Evolutionary conservation across 495 filamentous ascomycete species (phyloP), one percentile per base, ranked within the genome.

Genomic region (Podospora appendiculata): DNA sequence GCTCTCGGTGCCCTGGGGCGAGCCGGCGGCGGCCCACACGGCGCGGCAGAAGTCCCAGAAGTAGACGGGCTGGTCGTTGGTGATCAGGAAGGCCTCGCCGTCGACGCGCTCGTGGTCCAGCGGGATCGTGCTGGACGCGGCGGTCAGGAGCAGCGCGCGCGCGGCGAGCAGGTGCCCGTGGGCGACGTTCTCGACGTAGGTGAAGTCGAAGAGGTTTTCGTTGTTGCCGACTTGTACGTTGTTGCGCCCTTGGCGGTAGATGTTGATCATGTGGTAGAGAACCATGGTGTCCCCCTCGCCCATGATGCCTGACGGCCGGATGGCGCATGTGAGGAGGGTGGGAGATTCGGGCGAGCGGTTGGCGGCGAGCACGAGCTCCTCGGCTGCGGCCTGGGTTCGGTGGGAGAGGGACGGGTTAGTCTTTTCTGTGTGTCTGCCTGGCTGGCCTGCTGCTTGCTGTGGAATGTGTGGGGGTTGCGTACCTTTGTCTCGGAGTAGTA

Each of bases 81-180:
- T 97, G 68, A 98, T 85, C 66, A 96, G 81, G 79, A 97, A 98
- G 18, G 87, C 86, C 67, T 97, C 90, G 39, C 93, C 93, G 63
- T 96, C 93, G 11, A 96, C 88, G 32, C 76, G 77, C 69, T 94
- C 89, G 62, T 84, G 70, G 65, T 88, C 83, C 19, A 91, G 75
- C 9, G 85, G 82, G 12, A 72, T 71, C 40, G 74, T 79, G 36
- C 74, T 67, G 40, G 79, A 67, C 32, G 75, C 68, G 48, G 81
- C 70, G 11, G 78, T 79, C 17, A 70, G 67, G 35, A 95, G 71
- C 12, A 98, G 81, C n/a, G 84, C 85, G 36, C 75, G 74, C 2
- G 89, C 82, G 41, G 84, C 83, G 1, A 90, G 76, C 11, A 88
- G 70, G 61, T 90, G 87, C 6, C 79, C 88, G 66, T 89, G 79